Evolutionary conservation across 495 filamentous ascomycete genomes (phyloP).

Genomic region (Talaromyces thailandensis): DNA sequence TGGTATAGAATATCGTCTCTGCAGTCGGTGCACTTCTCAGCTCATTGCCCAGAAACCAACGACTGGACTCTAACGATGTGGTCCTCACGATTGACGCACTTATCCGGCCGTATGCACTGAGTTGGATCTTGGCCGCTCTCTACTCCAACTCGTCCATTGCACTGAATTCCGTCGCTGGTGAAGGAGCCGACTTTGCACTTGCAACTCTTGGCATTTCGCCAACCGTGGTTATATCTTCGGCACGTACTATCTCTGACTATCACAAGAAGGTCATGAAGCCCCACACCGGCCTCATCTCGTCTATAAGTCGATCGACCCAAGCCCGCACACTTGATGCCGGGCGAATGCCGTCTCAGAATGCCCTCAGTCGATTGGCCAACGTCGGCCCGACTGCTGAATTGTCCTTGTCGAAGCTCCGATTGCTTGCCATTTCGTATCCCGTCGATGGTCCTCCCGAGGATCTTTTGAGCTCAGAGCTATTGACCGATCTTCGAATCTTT

Average conservation of each 20-base stretch:
- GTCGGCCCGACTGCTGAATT: conserved; percentile 54
- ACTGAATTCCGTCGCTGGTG: conserved; percentile 75
- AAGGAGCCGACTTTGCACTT: conserved; percentile 56
- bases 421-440: conserved; percentile 33
- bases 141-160: conserved; percentile 78
- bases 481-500: conserved; percentile 73
- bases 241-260: conserved; percentile 59
- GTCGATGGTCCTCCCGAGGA: conserved; percentile 21
- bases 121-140: conserved; percentile 72
- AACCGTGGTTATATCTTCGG: conserved; percentile 73
- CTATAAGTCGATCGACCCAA: conserved; percentile 59
- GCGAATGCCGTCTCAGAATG: conserved; percentile 44
- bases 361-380: conserved; percentile 37
- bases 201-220: conserved; percentile 68
- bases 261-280: conserved; percentile 47
- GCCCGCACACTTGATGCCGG: conserved; percentile 60
- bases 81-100: conserved; percentile 86
- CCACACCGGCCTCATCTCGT: conserved; percentile 41
- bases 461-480: conserved; percentile 51
- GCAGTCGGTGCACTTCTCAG: conserved; percentile 71
- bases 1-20: conserved; percentile 59
- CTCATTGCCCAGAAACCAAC: conserved; percentile 62
- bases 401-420: conserved; percentile 62
- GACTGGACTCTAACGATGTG: conserved; percentile 63
- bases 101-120: conserved; percentile 66